phyloP scores from a whole-genome alignment of 768 basidiomycete species.

The Dioszegia aurantiaca region DNA sequence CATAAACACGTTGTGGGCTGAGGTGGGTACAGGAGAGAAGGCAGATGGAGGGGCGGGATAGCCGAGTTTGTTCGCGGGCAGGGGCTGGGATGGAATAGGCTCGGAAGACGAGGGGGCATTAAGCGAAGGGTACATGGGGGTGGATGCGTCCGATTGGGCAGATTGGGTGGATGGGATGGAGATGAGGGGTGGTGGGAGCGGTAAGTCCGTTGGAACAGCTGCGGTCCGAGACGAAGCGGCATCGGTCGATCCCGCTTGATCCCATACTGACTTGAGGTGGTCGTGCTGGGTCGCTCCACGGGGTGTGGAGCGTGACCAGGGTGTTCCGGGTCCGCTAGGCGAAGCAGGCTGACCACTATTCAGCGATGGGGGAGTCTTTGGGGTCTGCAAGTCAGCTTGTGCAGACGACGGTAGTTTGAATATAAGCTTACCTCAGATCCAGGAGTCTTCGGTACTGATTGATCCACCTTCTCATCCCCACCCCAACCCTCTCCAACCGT shows the following conservation, averaged over 20 bases:
- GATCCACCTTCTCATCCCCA: slow-evolving; percentile 13
- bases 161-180: slow-evolving; percentile 6
- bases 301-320: slow-evolving; percentile 10
- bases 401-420: not conserved
- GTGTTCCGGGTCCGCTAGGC: slow-evolving; percentile 9
- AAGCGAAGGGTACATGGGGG: slow-evolving; percentile 40
- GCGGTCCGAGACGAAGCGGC: slow-evolving; percentile 1
- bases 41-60: slow-evolving; percentile 10
- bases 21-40: not conserved
- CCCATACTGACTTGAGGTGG: slow-evolving; percentile 47
- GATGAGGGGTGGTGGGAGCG: slow-evolving; percentile 5
- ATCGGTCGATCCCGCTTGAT: slow-evolving; percentile 12
- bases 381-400: slow-evolving; percentile 23
- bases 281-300: slow-evolving; percentile 21
- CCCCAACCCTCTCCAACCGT: slow-evolving; percentile 34
- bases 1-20: not conserved
- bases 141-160: slow-evolving; percentile 7
- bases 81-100: slow-evolving; percentile 20
- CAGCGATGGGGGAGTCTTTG: slow-evolving; percentile 30
- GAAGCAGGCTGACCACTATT: slow-evolving; percentile 15
- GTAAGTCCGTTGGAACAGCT: not conserved
- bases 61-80: slow-evolving; percentile 10
- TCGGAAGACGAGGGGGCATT: slow-evolving; percentile 34
- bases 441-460: slow-evolving; percentile 9
- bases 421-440: slow-evolving; percentile 32